Conservation (phyloP, 1,284 basidiomycete genomes). For the Porodaedalea pini region DNA sequence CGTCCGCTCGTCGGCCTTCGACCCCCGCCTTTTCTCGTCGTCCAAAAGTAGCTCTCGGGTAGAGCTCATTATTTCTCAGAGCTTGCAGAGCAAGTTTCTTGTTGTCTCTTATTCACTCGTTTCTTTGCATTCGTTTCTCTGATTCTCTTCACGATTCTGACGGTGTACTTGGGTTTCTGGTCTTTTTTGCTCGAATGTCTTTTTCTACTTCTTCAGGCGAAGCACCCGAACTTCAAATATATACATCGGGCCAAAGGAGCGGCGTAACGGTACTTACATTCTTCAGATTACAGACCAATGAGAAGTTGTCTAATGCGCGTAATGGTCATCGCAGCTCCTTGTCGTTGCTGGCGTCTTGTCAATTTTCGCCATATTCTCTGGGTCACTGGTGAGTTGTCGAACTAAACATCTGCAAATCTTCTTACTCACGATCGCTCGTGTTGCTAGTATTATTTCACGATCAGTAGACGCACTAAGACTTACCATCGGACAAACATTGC, state of each 20-base stretch:
- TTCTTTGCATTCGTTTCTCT: background rate
- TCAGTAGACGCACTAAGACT: constrained; percentile 16
- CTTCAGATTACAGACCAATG: too few relatives aligned
- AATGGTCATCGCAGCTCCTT: constrained; percentile 3
- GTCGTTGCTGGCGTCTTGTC: constrained; percentile 16
- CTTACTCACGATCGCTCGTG: too few relatives aligned
- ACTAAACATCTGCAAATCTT: background rate
- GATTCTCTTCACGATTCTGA: background rate
- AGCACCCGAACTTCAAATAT: background rate
- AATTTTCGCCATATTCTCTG: constrained; percentile 9
- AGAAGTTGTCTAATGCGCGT: too few relatives aligned
- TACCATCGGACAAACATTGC: constrained; percentile 30
- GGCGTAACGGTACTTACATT: background rate
- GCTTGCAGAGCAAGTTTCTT: constrained; percentile 4
- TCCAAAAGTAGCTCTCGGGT: constrained; percentile 2
- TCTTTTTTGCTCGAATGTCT: too few relatives aligned
- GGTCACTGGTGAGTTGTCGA: constrained; percentile 5
- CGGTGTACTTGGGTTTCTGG: background rate
- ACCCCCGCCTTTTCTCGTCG: background rate
- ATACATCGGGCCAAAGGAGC: background rate
- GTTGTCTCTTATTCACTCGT: background rate
- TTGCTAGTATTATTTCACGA: constrained; percentile 14
- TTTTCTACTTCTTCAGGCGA: background rate
- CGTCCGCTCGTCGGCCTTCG: too few relatives aligned
- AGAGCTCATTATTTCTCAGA: background rate